These are phyloP conservation scores for Apiospora arundinis DNA, from an alignment of 2,329 filamentous ascomycete species.

Conservation along the genomic window DNA sequence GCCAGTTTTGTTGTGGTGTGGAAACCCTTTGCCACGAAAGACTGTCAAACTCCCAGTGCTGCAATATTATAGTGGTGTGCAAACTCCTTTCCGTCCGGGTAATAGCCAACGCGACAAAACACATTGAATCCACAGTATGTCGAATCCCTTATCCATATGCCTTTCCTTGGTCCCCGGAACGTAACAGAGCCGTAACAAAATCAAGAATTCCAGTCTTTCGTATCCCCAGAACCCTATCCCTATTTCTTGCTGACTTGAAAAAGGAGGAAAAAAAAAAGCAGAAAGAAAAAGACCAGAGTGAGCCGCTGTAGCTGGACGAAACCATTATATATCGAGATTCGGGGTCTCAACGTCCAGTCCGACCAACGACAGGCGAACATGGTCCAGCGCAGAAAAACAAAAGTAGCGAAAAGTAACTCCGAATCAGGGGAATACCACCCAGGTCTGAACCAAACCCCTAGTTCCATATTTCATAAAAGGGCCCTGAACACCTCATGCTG, in stretches of 20 bases:
- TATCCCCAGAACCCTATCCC: background rate
- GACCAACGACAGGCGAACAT: background rate
- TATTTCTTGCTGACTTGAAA: background rate
- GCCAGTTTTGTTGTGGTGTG: constrained; percentile 29
- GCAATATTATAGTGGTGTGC: constrained; percentile 12
- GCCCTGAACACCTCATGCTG: constrained; percentile 44
- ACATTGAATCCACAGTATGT: constrained; percentile 14
- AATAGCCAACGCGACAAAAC: constrained; percentile 10
- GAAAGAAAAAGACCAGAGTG: background rate
- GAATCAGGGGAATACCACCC: constrained; percentile 16
- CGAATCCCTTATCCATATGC: constrained; percentile 11
- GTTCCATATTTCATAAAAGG: constrained; percentile 32
- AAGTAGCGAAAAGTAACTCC: constrained; percentile 15
- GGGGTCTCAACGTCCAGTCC: background rate
- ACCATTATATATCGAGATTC: constrained; percentile 3
- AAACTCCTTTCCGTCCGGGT: constrained; percentile 17
- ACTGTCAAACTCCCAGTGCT: constrained; percentile 12
- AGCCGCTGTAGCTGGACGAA: background rate
- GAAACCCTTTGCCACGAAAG: constrained; percentile 10
- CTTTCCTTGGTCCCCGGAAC: background rate
- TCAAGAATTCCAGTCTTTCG: constrained; percentile 10
- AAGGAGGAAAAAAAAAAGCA: background rate
- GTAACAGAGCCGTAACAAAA: constrained; percentile 9
- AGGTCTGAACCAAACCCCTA: constrained; percentile 15
- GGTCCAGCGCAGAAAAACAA: background rate